phyloP scores from a whole-genome alignment of 2,329 filamentous ascomycete genomes.

The Talaromyces sp. region DNA sequence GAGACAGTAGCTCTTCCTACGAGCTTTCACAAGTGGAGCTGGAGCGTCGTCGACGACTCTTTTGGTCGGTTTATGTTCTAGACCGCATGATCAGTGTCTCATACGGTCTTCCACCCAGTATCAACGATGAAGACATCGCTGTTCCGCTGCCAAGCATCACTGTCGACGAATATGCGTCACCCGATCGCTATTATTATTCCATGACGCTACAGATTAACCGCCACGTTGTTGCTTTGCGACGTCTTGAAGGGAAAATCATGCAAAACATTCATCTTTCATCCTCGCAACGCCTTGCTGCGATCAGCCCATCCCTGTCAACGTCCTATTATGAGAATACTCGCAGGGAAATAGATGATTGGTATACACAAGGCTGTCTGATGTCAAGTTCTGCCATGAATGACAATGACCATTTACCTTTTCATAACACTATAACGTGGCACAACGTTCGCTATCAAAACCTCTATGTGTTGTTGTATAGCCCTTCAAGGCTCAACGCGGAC shows the following conservation, averaged over 20 bases:
- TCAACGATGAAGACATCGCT: conserved; percentile 41
- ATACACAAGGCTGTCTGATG: conserved; percentile 46
- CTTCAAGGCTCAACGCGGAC: conserved; percentile 41
- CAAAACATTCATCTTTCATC: conserved; percentile 10
- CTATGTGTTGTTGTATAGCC: conserved; percentile 46
- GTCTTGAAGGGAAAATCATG: conserved; percentile 37
- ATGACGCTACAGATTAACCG: conserved; percentile 45
- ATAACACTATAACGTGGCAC: conserved; percentile 47
- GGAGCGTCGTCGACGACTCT: conserved; percentile 40
- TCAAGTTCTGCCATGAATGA: conserved; percentile 35
- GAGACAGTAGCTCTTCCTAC: background rate
- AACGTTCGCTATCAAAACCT: conserved; percentile 46
- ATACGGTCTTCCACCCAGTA: conserved; percentile 40
- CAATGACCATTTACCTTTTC: conserved; percentile 46
- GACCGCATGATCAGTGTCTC: conserved; percentile 48
- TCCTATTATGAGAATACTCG: conserved; percentile 27
- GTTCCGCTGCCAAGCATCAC: conserved; percentile 46
- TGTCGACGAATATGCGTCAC: conserved; percentile 45
- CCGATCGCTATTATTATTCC: conserved; percentile 39
- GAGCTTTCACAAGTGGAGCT: conserved; percentile 22
- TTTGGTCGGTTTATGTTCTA: conserved; percentile 47
- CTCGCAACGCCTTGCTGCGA: conserved; percentile 26
- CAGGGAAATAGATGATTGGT: conserved; percentile 49
- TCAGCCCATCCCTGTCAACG: conserved; percentile 22
- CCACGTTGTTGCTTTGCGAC: conserved; percentile 46